phyloP scores from a whole-genome alignment of 129 eudicot species.

The Chrysanthemum lavandulifolium region DNA sequence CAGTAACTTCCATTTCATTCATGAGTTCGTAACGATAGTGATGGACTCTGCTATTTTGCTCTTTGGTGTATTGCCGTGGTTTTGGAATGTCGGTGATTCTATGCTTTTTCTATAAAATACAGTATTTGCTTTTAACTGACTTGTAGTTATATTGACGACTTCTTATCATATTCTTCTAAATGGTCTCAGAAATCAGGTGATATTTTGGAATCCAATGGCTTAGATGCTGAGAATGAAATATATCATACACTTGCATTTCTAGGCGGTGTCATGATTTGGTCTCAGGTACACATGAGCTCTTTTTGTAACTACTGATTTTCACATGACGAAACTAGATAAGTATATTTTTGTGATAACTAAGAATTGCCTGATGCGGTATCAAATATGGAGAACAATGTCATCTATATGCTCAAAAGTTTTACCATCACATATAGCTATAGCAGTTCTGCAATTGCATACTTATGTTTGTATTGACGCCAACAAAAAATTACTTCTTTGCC shows the following conservation, averaged over 20 bases:
- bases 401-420: not conserved
- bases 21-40: slow-evolving; percentile 73
- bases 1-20: slow-evolving; percentile 90
- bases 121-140: not conserved
- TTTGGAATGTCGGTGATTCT: slow-evolving; percentile 77
- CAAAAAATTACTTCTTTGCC: not conserved
- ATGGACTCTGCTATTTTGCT: slow-evolving; percentile 84
- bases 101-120: not conserved
- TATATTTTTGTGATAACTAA: slow-evolving; percentile 1
- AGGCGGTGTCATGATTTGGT: slow-evolving; percentile 96
- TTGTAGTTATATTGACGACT: slow-evolving; percentile 7
- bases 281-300: slow-evolving; percentile 57
- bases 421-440: too few relatives aligned
- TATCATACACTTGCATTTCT: slow-evolving; percentile 84
- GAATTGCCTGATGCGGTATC: not conserved
- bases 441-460: not conserved
- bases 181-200: slow-evolving; percentile 68
- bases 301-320: not conserved
- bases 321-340: slow-evolving; percentile 8
- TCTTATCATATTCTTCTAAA: slow-evolving; percentile 11
- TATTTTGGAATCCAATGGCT: slow-evolving; percentile 52
- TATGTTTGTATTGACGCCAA: not conserved
- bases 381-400: not conserved
- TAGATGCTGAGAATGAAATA: slow-evolving; percentile 84
- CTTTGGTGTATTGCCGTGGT: slow-evolving; percentile 84